A percentile compares a stretch with the other conserved stretches of the same genome.
phyloP scores from a whole-genome alignment of 1,139 yeast genomes.

The Hansenula lynferdii region DNA sequence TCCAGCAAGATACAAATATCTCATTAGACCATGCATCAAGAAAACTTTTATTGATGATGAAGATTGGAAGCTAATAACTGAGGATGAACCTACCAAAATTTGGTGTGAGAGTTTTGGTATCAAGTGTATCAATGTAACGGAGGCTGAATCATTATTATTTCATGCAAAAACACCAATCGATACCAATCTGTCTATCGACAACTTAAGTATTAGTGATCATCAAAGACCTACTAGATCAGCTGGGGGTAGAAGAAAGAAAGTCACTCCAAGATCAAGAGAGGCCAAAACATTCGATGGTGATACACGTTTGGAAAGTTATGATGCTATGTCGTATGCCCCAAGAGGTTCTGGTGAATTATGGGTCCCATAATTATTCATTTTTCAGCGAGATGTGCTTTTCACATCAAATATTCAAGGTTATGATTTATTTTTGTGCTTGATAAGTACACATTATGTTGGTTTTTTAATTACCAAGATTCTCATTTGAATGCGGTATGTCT shows the following conservation, averaged over 20 bases:
- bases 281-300: background rate
- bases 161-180: background rate
- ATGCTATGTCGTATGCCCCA: conserved; percentile 47
- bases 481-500: no score
- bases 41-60: conserved; percentile 37
- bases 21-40: conserved; percentile 47
- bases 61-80: conserved; percentile 50
- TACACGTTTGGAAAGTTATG: conserved; percentile 38
- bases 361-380: conserved; percentile 41
- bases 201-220: conserved; percentile 19
- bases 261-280: conserved; percentile 4
- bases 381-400: no score
- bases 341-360: conserved; percentile 50
- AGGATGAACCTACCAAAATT: conserved; percentile 44
- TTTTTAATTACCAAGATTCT: no score
- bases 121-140: conserved; percentile 45
- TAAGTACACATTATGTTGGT: no score
- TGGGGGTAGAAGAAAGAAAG: conserved; percentile 6
- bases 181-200: conserved; percentile 8
- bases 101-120: conserved; percentile 57
- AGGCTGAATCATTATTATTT: conserved; percentile 42
- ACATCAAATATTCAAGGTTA: no score
- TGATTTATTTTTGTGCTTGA: no score
- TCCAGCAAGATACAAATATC: conserved; percentile 43
- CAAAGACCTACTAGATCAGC: conserved; percentile 29